Evolutionary conservation across 257 asterid genomes (phyloP), one percentile per base, ranked within the genome.

Genomic region (Nicotiana knightiana): DNA sequence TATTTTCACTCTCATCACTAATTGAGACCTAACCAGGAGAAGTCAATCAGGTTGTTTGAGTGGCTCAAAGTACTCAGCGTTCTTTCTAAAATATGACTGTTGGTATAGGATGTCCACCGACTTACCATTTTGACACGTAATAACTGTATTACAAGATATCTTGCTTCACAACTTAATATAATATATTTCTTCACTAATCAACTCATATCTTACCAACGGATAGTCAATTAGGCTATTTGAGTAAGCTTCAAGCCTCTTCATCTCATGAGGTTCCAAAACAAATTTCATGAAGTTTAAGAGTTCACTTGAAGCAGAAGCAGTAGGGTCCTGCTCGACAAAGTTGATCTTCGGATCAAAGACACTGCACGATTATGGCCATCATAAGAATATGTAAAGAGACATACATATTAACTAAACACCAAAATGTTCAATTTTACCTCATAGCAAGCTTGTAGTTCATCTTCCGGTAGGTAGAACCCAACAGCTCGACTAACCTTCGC

Each of bases 361-460:
- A 85, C 99, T 95, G 93, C 92, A 92, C 85, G 76, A 83, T 33
- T 18, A 83, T 63, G 81, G 76, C 46, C 67, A 73, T 80, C 80
- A 76, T 85, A 35, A 88, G 61, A 78, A 84, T 81, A 84, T 83
- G 79, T 63, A 32, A 59, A 71, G 65, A 82, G 64, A 53, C 17
- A 78, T 62, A 76, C 79, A 37, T 46, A 64, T 48, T 30, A 86
- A 43, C 82, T 57, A 78, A 78, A 79, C 81, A 64, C 59, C 63
- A 63, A 76, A 71, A 80, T 28, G 16, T 79, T 73, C 53, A 37
- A 43, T 61, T 32, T 30, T 81, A 92, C 99, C 98, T 91, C 97
- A 96, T 89, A 18, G 98, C 98, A 84, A 96, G 98, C 93, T 92
- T 96, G 92, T 87, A 92, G 26, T 96, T 97, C 98, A 96, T 96